phyloP scores from a whole-genome alignment of 257 asterid genomes.

The Echites panduratus region DNA sequence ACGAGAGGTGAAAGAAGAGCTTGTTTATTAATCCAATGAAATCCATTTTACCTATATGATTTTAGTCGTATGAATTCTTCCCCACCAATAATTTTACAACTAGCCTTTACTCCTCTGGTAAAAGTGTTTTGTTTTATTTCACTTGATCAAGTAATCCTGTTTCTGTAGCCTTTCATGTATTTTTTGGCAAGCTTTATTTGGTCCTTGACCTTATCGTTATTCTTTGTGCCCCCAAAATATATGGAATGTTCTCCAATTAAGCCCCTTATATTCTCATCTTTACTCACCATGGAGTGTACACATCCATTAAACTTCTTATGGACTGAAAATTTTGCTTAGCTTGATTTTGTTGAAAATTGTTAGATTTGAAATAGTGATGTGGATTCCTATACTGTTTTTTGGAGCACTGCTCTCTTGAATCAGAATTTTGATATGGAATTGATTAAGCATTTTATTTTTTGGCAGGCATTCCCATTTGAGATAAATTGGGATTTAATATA shows the following conservation, averaged over 20 bases:
- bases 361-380: not conserved
- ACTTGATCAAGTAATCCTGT: constrained; percentile 6
- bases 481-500: constrained; percentile 57
- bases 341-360: not conserved
- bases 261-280: not conserved
- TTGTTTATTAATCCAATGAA: not conserved
- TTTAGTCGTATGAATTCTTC: not conserved
- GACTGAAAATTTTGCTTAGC: not conserved
- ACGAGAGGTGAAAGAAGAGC: too few species aligned
- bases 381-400: not conserved
- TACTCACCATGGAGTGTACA: not conserved
- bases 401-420: not conserved
- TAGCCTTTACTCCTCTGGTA: not conserved
- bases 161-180: not conserved
- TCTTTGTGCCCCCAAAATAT: not conserved
- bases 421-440: not conserved
- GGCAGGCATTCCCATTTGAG: constrained; percentile 75
- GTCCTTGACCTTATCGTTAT: not conserved
- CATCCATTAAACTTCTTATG: not conserved
- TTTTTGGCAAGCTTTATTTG: not conserved
- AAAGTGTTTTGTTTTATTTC: not conserved
- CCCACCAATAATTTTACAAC: not conserved
- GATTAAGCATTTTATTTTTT: constrained; percentile 6
- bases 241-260: not conserved
- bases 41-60: not conserved